Conservation (phyloP, 1,284 basidiomycete genomes). For the Cutaneotrichosporon spelunceum region DNA sequence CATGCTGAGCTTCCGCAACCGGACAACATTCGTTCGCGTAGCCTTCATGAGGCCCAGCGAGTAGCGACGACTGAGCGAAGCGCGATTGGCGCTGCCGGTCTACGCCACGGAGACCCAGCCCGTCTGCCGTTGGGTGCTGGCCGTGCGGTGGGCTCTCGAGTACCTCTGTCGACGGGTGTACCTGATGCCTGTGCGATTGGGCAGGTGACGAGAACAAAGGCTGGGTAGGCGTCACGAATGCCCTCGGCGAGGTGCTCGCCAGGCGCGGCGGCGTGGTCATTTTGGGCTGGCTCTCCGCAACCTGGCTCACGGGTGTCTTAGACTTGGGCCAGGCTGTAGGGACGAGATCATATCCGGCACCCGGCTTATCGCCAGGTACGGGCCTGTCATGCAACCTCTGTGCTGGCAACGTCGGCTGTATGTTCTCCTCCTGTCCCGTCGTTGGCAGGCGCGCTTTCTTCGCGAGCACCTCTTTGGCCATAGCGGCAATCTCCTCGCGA, state of each 20-base stretch:
- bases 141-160: not conserved
- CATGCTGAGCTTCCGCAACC: not conserved
- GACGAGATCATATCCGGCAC: constrained; percentile 8
- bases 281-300: not conserved
- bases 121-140: not conserved
- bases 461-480: constrained; percentile 1
- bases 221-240: not conserved
- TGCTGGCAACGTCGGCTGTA: not conserved
- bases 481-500: constrained; percentile 4
- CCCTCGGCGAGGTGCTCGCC: not conserved
- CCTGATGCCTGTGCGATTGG: not conserved
- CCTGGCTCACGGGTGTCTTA: not conserved
- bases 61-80: not conserved
- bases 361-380: constrained; percentile 6
- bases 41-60: not conserved
- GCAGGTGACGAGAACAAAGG: constrained; percentile 4
- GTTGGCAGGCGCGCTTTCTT: not conserved
- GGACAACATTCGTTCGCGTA: constrained; percentile 2
- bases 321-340: not conserved
- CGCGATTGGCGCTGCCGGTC: not conserved
- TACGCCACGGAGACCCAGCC: not conserved
- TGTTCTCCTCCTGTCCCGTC: not conserved
- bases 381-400: not conserved
- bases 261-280: not conserved
- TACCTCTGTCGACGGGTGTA: not conserved